A percentile compares a stretch with the other conserved stretches of the same genome.
Conservation (phyloP, 2,329 filamentous ascomycete genomes). For the Davidsoniella virescens region DNA sequence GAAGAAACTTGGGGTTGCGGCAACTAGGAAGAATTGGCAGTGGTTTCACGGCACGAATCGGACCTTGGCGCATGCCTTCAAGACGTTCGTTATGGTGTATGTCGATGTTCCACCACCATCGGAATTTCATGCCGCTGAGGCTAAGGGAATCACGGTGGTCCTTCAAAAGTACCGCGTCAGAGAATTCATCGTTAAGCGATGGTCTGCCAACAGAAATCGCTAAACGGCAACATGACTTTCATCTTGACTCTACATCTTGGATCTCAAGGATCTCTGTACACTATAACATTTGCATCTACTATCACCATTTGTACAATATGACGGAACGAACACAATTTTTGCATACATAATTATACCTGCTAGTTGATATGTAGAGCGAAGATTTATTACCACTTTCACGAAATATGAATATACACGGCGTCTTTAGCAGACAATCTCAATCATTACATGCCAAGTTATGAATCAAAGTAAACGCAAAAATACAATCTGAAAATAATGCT, state of each 20-base stretch:
- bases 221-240: constrained; percentile 13
- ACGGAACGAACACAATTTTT: no score
- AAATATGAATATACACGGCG: no score
- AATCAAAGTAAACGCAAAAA: no score
- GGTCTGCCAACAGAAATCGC: constrained; percentile 64
- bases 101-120: constrained; percentile 70
- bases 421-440: no score
- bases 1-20: constrained; percentile 37
- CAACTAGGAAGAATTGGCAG: constrained; percentile 46
- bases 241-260: background rate
- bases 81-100: constrained; percentile 78
- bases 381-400: no score
- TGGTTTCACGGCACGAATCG: constrained; percentile 83
- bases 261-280: no score
- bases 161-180: constrained; percentile 58
- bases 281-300: no score
- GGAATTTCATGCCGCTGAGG: constrained; percentile 26
- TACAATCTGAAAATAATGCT: no score
- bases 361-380: background rate
- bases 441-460: no score
- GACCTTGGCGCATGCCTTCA: constrained; percentile 76
- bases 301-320: no score
- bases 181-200: constrained; percentile 68
- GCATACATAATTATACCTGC: background rate
- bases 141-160: constrained; percentile 42